phyloP scores from a whole-genome alignment of 768 basidiomycete genomes.

The Agaricus sinodeliciosus region DNA sequence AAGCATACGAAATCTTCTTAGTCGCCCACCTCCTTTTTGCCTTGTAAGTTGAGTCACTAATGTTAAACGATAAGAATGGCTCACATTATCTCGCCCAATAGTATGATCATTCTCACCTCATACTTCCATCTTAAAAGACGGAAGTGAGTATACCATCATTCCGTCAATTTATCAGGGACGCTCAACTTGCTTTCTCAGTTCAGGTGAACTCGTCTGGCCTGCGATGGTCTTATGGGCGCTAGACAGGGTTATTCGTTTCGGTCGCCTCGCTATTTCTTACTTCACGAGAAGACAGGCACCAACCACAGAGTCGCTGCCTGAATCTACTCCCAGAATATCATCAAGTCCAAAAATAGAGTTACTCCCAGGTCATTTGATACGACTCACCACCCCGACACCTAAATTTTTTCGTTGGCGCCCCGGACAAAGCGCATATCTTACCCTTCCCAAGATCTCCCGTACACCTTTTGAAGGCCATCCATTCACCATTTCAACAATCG shows the following conservation, averaged over 20 bases:
- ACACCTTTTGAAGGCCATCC: conserved; percentile 51
- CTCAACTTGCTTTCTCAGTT: conserved; percentile 14
- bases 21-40: conserved; percentile 37
- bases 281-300: conserved; percentile 25
- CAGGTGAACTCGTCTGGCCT: conserved; percentile 37
- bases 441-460: conserved; percentile 37
- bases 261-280: conserved; percentile 36
- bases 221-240: conserved; percentile 48
- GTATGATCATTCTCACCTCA: conserved; percentile 30
- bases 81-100: conserved; percentile 11
- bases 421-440: conserved; percentile 49
- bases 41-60: conserved; percentile 19
- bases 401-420: conserved; percentile 36
- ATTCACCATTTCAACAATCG: conserved; percentile 51
- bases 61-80: background rate
- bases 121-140: conserved; percentile 33
- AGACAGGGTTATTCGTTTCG: conserved; percentile 43
- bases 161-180: background rate
- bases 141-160: conserved; percentile 17
- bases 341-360: conserved; percentile 25
- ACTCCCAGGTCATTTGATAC: conserved; percentile 38
- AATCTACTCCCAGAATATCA: conserved; percentile 13
- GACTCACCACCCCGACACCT: conserved; percentile 37
- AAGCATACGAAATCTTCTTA: conserved; percentile 47
- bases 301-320: background rate